Evolutionary conservation across 2,329 filamentous ascomycete species (phyloP).

Genomic region (Fusarium protoensiforme): DNA sequence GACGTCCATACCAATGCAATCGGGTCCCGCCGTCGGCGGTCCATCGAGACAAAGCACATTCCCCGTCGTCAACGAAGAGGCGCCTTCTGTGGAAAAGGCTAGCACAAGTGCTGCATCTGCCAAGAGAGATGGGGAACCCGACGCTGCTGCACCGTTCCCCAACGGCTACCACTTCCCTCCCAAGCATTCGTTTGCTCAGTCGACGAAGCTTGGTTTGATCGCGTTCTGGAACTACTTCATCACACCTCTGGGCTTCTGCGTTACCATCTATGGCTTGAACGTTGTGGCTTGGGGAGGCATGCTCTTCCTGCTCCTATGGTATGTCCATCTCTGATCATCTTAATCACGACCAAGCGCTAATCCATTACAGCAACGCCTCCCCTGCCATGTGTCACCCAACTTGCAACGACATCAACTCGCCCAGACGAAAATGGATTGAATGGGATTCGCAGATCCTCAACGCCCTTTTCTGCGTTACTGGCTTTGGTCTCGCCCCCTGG

Average conservation of each 20-base stretch:
- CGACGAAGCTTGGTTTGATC: conserved; percentile 66
- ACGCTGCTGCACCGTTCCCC: conserved; percentile 57
- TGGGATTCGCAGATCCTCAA: conserved; percentile 83
- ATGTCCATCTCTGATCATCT: conserved; percentile 47
- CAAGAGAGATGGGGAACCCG: conserved; percentile 38
- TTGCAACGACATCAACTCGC: conserved; percentile 79
- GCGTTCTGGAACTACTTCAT: conserved; percentile 78
- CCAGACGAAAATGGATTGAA: conserved; percentile 87
- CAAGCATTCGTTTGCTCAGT: conserved; percentile 68
- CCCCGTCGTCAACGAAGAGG: conserved; percentile 36
- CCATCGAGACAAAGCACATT: conserved; percentile 36
- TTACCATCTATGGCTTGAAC: conserved; percentile 83
- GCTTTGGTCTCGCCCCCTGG: conserved; percentile 87
- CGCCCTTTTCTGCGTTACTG: conserved; percentile 86
- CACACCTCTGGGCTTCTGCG: conserved; percentile 80
- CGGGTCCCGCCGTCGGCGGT: conserved; percentile 36
- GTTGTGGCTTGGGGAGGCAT: conserved; percentile 92
- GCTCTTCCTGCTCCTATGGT: conserved; percentile 86
- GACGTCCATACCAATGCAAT: conserved; percentile 27
- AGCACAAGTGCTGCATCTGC: conserved; percentile 4
- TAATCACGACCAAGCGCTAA: conserved; percentile 9
- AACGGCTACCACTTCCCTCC: conserved; percentile 76
- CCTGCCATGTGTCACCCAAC: conserved; percentile 77
- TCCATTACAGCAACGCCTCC: conserved; percentile 44
- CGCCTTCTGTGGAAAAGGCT: conserved; percentile 8